Conservation (phyloP, 371 early-diverging fungal species). For the Caulochytrium protostelioides region DNA sequence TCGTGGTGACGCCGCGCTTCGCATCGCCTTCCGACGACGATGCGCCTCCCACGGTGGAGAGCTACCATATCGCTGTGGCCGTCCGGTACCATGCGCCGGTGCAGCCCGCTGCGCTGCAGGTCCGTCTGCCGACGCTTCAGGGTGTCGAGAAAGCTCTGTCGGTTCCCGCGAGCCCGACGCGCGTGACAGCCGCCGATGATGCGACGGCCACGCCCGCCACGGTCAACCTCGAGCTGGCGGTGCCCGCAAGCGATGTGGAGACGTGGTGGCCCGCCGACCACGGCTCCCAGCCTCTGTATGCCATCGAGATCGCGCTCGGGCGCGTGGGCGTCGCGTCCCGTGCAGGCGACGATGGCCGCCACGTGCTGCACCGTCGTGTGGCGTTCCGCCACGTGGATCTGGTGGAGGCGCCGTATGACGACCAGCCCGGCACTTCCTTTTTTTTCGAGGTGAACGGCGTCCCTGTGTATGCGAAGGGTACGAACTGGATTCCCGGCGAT, state of each 20-base stretch:
- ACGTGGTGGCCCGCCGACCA: constrained; percentile 28
- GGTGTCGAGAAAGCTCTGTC: background rate
- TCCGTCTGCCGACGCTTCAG: background rate
- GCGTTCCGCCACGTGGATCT: constrained; percentile 9
- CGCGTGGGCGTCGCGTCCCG: too few species aligned
- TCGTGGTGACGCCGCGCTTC: too few species aligned
- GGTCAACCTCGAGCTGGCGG: constrained; percentile 14
- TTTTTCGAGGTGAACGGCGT: constrained; percentile 23
- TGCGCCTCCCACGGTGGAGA: too few species aligned
- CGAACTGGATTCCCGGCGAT: constrained; percentile 34
- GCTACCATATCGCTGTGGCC: too few species aligned
- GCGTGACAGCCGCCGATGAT: constrained; percentile 11
- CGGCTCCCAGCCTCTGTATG: constrained; percentile 17
- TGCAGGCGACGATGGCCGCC: too few species aligned
- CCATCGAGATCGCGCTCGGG: constrained; percentile 5
- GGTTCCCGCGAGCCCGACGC: constrained; percentile 5
- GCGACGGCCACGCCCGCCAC: constrained; percentile 10
- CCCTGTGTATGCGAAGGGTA: constrained; percentile 17
- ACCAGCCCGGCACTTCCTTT: constrained; percentile 16
- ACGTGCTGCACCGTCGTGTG: too few species aligned
- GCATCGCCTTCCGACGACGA: too few species aligned
- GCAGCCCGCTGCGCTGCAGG: background rate
- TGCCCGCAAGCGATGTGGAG: constrained; percentile 18
- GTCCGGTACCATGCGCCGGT: constrained; percentile 4
- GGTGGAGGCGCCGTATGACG: constrained; percentile 5